A percentile compares a stretch with the other conserved stretches of the same genome.
Evolutionary conservation across 225 moss, liverwort and hornwort genomes (phyloP).

Genomic region (Lunularia cruciata): DNA sequence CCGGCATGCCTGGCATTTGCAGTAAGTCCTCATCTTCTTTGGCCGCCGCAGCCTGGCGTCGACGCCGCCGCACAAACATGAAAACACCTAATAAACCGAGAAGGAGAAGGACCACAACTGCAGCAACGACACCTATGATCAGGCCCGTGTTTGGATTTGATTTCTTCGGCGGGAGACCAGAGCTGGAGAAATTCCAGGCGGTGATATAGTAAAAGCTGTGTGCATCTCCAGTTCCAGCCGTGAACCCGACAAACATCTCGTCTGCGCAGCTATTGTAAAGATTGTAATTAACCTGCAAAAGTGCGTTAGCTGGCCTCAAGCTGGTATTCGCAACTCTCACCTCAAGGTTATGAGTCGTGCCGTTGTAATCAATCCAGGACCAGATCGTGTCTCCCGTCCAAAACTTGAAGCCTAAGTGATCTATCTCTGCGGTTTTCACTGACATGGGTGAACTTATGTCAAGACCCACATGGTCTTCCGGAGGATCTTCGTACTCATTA

Average conservation of each 20-base stretch:
- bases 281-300: neutral
- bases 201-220: conserved; percentile 26
- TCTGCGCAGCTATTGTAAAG: conserved; percentile 3
- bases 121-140: too few species aligned
- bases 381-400: neutral
- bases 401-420: neutral
- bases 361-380: conserved; percentile 28
- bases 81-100: neutral
- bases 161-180: conserved; percentile 17
- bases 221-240: conserved; percentile 26
- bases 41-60: conserved; percentile 47
- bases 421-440: too few species aligned
- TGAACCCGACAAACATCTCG: conserved; percentile 34
- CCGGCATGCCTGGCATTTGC: conserved; percentile 8
- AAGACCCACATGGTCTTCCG: conserved; percentile 23
- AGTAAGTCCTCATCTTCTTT: too few species aligned
- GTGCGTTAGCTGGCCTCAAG: neutral
- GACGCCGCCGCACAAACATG: neutral
- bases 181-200: conserved; percentile 22
- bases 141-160: neutral
- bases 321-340: conserved; percentile 9
- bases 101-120: neutral
- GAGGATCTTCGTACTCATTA: neutral
- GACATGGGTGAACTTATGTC: neutral
- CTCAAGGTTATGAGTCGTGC: neutral